A percentile compares a stretch with the other conserved stretches of the same genome.
Evolutionary conservation across 2,329 filamentous ascomycete genomes (phyloP).

Genomic region (Pyrenophora graminea): DNA sequence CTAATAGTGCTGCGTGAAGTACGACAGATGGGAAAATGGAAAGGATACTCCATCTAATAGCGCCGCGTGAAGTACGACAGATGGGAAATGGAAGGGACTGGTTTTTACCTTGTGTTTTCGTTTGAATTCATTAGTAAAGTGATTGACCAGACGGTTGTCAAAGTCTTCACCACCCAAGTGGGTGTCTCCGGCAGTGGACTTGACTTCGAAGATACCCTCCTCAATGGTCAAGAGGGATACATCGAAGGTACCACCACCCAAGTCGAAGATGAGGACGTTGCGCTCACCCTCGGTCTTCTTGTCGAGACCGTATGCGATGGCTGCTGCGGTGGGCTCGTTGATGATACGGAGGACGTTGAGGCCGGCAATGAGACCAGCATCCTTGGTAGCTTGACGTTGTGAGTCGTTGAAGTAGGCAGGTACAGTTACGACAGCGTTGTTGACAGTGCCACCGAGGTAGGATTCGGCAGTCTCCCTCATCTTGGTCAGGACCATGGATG

Average conservation of each 20-base stretch:
- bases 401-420: constrained; percentile 99
- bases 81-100: too few relatives aligned
- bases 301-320: constrained; percentile 97
- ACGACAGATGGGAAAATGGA: too few relatives aligned
- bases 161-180: constrained; percentile 96
- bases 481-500: constrained; percentile 98
- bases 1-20: too few relatives aligned
- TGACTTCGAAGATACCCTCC: constrained; percentile 98
- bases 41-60: too few relatives aligned
- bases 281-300: constrained; percentile 97
- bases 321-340: constrained; percentile 98
- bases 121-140: constrained; percentile 95
- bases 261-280: constrained; percentile 99
- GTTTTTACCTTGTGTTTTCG: constrained; percentile 65
- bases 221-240: constrained; percentile 98
- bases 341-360: constrained; percentile 99
- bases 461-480: constrained; percentile 99
- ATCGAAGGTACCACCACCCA: constrained; percentile 99
- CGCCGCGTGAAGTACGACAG: too few relatives aligned
- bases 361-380: constrained; percentile 94
- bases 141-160: constrained; percentile 91
- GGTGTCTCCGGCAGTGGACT: constrained; percentile 96
- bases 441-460: constrained; percentile 98
- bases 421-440: constrained; percentile 98
- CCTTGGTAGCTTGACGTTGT: constrained; percentile 99